phyloP scores from a whole-genome alignment of 73 alveolate genomes.

The Paramecium pentaurelia region DNA sequence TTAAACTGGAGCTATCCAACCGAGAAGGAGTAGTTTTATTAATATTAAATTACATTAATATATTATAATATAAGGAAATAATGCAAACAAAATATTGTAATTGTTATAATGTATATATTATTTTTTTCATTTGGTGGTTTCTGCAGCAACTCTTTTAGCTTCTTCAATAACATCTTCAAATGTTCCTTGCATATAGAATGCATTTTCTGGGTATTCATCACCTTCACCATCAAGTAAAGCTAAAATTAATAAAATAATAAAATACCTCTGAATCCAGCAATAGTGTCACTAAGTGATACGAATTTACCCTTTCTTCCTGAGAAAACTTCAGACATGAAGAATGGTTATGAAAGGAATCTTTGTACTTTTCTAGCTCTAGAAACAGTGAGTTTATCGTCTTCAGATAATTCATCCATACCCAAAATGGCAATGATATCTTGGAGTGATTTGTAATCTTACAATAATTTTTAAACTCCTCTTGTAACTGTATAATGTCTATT shows the following conservation, averaged over 20 bases:
- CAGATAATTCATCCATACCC: conserved; percentile 98
- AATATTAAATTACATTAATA: not conserved
- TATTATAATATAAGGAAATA: not conserved
- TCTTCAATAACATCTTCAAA: conserved; percentile 84
- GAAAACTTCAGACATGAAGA: conserved; percentile 93
- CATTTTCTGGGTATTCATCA: conserved; percentile 90
- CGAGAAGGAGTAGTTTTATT: not conserved
- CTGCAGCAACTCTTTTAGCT: conserved; percentile 81
- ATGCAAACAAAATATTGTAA: not conserved
- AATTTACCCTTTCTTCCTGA: conserved; percentile 92
- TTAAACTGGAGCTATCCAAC: not conserved
- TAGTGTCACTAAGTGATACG: conserved; percentile 87
- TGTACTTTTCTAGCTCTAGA: conserved; percentile 96
- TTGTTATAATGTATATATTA: not conserved
- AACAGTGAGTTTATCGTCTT: conserved; percentile 93
- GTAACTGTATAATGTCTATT: conserved; percentile 75
- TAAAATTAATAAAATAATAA: not conserved
- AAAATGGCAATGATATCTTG: conserved; percentile 97
- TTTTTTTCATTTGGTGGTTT: conserved; percentile 56
- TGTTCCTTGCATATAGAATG: conserved; percentile 95
- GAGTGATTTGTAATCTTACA: conserved; percentile 88
- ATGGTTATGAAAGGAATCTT: conserved; percentile 84
- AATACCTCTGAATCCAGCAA: conserved; percentile 77
- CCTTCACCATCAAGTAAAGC: conserved; percentile 86
- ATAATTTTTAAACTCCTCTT: conserved; percentile 85